These are phyloP conservation scores for Rosa chinensis DNA, from an alignment of 306 rosid species.

Conservation along the genomic window DNA sequence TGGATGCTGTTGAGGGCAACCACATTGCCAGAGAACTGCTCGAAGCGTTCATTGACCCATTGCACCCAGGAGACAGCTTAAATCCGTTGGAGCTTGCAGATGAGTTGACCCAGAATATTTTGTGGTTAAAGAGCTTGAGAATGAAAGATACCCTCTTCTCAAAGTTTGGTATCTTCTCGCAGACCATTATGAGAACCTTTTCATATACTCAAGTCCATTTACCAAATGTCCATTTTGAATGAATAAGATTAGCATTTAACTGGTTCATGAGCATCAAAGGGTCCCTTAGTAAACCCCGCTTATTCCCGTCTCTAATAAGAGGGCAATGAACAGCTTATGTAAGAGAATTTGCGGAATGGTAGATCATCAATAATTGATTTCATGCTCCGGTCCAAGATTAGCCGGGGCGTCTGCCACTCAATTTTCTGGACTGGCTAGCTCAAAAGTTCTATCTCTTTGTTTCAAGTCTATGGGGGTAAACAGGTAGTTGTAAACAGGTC, in stretches of 20 bases:
- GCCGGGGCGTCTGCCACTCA: no score
- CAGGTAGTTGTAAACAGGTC: background rate
- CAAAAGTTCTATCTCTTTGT: background rate
- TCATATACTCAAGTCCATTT: background rate
- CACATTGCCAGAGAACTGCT: no score
- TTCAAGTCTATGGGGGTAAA: background rate
- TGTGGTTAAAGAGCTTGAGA: no score
- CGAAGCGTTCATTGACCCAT: no score
- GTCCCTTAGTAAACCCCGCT: background rate
- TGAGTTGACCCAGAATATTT: no score
- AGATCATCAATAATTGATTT: background rate
- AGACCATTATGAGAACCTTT: background rate
- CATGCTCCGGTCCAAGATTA: background rate
- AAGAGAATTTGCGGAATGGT: no score
- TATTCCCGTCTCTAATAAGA: background rate
- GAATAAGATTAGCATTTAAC: background rate
- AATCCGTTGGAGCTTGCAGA: no score
- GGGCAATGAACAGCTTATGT: background rate
- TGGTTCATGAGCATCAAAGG: background rate
- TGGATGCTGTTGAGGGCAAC: no score
- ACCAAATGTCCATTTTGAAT: background rate
- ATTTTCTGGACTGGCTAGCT: background rate
- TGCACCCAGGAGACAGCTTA: no score
- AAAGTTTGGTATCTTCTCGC: no score
- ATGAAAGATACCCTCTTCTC: no score